Evolutionary conservation across 2,329 filamentous ascomycete genomes (phyloP), one percentile per base, ranked within the genome.

Genomic region (Berkeleyomyces basicola): DNA sequence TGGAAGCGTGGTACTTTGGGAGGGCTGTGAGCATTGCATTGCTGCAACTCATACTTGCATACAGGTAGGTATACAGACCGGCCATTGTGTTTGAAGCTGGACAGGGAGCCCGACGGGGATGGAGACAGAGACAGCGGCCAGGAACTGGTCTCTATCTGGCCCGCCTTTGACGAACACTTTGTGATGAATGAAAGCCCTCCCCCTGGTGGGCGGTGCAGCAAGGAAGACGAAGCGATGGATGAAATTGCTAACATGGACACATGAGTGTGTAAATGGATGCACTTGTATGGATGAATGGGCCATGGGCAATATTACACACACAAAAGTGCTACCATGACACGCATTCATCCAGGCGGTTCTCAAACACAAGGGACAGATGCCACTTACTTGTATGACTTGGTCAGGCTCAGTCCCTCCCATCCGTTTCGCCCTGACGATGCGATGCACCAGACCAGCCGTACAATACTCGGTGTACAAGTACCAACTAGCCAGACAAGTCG

Each of bases 1-100:
- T 31, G 33, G n/a, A 55, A 16, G 51, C 51, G 51, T 55, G 51
- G 51, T 55, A 55, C 51, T 55, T 55, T 55, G 51, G 39, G 51
- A 55, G 33, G 51, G 11, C 51, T 55, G 51, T 39, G 51, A 55
- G 9, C 23, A 36, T 23, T 55, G 51, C 9, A 23, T 51, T 16
- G 11, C 16, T 51, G 47, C 16, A 31, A 23, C 31, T 23, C 47
- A 31, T 51, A 31, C 3, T 31, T 23, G 16, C 47, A 51, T 39
- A 37, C 37, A 14, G 36, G 51, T 55, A 14, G 39, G 7, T n/a
- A 37, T 55, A 36, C 33, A 7, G 7, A 10, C 5, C 33, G 31
- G 47, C 47, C 33, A 31, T 51, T 51, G 23, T 10, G 47, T 51
- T 51, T 51, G 47, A 31, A 7, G 43, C 43, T 46, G 43, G 51